Percentiles rank a stretch among this genome's conserved stretches.
phyloP scores from a whole-genome alignment of 1,284 basidiomycete genomes.

The Cryptococcus floricola region DNA sequence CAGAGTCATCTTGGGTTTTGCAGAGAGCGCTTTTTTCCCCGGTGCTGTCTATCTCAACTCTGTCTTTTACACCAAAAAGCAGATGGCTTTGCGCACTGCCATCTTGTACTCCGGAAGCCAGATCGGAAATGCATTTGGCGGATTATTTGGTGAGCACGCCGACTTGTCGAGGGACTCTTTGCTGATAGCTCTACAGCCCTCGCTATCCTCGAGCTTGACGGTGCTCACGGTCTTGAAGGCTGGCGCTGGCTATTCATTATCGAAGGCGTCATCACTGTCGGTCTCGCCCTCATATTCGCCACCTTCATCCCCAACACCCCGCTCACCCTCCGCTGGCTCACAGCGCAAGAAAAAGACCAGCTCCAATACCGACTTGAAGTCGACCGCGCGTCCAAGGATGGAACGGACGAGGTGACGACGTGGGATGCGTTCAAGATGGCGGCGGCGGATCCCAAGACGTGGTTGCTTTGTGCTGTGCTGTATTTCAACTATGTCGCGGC shows the following conservation, averaged over 20 bases:
- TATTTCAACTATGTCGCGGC: constrained; percentile 30
- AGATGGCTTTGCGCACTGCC: constrained; percentile 35
- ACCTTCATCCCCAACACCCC: constrained; percentile 42
- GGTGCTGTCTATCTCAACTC: constrained; percentile 38
- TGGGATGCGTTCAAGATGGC: constrained; percentile 31
- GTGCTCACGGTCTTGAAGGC: constrained; percentile 27
- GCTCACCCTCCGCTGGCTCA: constrained; percentile 31
- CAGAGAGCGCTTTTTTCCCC: constrained; percentile 33
- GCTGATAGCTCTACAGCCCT: constrained; percentile 13
- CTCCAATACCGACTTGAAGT: constrained; percentile 37
- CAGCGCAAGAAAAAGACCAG: constrained; percentile 30
- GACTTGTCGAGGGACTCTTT: no score
- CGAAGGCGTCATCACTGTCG: constrained; percentile 29
- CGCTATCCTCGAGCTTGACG: constrained; percentile 28
- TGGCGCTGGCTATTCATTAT: constrained; percentile 30
- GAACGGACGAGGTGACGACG: constrained; percentile 25
- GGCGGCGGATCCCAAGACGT: constrained; percentile 38
- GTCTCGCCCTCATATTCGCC: constrained; percentile 28
- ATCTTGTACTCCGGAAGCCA: constrained; percentile 43
- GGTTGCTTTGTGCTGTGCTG: constrained; percentile 26
- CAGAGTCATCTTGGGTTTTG: constrained; percentile 33
- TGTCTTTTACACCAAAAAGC: constrained; percentile 32
- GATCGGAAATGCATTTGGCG: constrained; percentile 46
- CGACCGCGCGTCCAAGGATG: constrained; percentile 37
- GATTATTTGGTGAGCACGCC: constrained; percentile 22